phyloP scores from a whole-genome alignment of 192 early-diverging fungal genomes.

The Mortierella antarctica region DNA sequence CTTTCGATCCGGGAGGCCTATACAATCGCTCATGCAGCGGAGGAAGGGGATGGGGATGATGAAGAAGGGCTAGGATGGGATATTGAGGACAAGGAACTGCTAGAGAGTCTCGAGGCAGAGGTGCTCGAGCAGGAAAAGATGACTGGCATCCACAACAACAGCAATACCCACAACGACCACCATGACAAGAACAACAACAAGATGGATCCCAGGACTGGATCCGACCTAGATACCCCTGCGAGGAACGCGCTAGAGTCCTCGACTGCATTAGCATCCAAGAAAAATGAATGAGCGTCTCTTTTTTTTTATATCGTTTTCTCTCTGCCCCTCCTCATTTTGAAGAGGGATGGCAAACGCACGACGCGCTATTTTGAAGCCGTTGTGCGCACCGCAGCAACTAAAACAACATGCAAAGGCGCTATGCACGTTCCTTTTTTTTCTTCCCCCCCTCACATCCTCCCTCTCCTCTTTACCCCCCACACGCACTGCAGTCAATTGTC shows the following conservation, averaged over 20 bases:
- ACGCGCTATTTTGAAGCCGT: neutral
- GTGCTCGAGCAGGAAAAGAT: conserved; percentile 6
- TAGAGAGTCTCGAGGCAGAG: conserved; percentile 33
- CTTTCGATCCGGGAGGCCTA: conserved; percentile 15
- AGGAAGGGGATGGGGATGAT: conserved; percentile 1
- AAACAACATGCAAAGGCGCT: neutral
- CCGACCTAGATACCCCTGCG: conserved; percentile 23
- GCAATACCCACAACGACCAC: neutral
- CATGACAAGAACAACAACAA: conserved; percentile 3
- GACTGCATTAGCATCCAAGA: conserved; percentile 26
- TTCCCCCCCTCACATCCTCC: neutral
- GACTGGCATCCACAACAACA: neutral
- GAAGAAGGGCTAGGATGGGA: conserved; percentile 18
- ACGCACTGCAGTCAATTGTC: too few relatives aligned
- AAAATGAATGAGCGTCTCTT: conserved; percentile 20
- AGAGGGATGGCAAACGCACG: neutral
- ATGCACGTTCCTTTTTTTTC: too few relatives aligned
- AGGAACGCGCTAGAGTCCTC: neutral
- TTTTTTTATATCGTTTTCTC: neutral
- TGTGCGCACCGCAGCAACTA: neutral
- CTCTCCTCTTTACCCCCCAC: neutral
- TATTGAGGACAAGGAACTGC: conserved; percentile 33
- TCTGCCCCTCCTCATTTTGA: neutral
- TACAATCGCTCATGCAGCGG: neutral
- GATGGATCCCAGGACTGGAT: conserved; percentile 2